phyloP scores from a whole-genome alignment of 306 rosid species.

The Oemleria cerasiformis region DNA sequence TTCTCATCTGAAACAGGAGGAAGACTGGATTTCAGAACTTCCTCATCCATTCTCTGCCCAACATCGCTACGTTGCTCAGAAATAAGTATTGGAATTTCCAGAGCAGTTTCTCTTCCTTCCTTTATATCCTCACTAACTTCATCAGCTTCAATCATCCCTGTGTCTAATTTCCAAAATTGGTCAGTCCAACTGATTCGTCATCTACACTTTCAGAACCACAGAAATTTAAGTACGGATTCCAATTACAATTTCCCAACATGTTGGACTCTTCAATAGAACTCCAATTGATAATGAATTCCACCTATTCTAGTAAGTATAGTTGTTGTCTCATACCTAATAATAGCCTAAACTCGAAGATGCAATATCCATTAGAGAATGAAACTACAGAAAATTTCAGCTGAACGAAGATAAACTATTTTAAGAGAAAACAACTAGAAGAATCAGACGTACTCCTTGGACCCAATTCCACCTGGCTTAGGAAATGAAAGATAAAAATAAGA shows the following conservation, averaged over 20 bases:
- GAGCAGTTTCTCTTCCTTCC: conserved; percentile 2
- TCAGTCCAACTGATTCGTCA: not conserved
- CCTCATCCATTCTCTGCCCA: not conserved
- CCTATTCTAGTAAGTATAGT: too few species aligned
- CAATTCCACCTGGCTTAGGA: not conserved
- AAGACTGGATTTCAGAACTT: not conserved
- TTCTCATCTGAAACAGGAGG: not conserved
- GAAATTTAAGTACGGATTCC: not conserved
- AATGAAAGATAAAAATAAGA: too few species aligned
- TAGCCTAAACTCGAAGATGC: not conserved
- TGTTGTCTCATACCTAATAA: not conserved
- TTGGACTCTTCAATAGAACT: not conserved
- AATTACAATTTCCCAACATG: not conserved
- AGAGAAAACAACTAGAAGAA: too few species aligned
- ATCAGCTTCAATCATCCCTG: not conserved
- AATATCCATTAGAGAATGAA: not conserved
- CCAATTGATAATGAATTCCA: too few species aligned
- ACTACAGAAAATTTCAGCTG: too few species aligned
- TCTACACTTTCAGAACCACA: not conserved
- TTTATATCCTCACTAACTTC: not conserved
- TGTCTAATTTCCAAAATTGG: not conserved
- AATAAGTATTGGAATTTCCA: not conserved
- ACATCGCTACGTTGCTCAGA: not conserved
- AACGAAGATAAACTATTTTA: not conserved
- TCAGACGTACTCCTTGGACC: not conserved